Evolutionary conservation across 306 rosid species (phyloP).

Genomic region (Arachis stenosperma): DNA sequence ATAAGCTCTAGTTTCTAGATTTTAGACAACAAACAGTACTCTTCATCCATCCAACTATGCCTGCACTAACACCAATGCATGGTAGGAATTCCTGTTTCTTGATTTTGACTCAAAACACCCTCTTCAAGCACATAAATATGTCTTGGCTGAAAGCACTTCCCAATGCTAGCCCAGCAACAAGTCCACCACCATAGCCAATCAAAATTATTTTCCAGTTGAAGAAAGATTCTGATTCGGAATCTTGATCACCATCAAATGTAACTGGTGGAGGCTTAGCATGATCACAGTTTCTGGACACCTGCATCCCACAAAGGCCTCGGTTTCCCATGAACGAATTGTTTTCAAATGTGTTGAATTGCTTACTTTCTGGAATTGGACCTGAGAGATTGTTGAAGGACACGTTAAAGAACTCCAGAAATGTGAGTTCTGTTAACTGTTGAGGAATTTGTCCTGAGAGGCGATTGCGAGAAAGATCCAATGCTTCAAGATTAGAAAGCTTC

Average conservation of each 20-base stretch:
- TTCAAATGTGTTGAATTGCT: conserved; percentile 32
- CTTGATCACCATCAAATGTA: conserved; percentile 7
- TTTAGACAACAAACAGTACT: too few relatives aligned
- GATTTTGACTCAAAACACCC: background rate
- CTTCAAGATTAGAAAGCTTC: conserved; percentile 36
- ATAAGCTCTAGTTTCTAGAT: too few relatives aligned
- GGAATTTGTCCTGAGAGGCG: conserved; percentile 32
- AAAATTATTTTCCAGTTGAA: background rate
- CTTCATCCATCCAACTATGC: too few relatives aligned
- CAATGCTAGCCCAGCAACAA: background rate
- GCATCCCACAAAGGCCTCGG: conserved; percentile 34
- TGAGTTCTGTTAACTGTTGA: conserved; percentile 25
- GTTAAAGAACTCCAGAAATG: conserved; percentile 30
- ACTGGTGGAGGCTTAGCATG: background rate
- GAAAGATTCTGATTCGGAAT: background rate
- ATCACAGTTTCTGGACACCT: conserved; percentile 24
- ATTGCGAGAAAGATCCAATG: conserved; percentile 40
- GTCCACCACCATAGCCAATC: conserved; percentile 34
- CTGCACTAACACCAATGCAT: too few relatives aligned
- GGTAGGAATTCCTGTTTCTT: too few relatives aligned
- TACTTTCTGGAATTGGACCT: conserved; percentile 34
- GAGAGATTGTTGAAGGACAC: conserved; percentile 39
- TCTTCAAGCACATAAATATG: background rate
- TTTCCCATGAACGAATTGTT: conserved; percentile 31
- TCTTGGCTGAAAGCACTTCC: background rate